phyloP scores from a whole-genome alignment of 371 early-diverging fungal species.

The Mortierella sp. region DNA sequence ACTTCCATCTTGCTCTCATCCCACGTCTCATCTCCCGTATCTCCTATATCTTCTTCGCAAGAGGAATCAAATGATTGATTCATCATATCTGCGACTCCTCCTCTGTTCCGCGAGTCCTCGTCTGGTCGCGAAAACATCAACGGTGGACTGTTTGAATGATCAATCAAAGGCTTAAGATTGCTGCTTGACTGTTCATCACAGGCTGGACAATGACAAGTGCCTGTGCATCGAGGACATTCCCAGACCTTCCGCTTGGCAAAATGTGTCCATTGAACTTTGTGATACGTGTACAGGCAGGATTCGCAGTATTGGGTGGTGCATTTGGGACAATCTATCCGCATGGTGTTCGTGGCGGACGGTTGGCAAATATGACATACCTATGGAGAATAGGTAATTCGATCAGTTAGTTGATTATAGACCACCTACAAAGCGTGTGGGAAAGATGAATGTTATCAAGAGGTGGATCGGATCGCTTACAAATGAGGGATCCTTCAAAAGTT shows the following conservation, averaged over 20 bases:
- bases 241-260: constrained; percentile 11
- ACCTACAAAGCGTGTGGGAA: background rate
- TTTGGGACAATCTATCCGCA: constrained; percentile 5
- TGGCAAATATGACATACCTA: constrained; percentile 13
- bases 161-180: background rate
- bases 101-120: constrained; percentile 28
- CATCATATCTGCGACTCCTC: constrained; percentile 16
- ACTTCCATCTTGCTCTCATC: no score
- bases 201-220: constrained; percentile 8
- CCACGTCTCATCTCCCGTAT: no score
- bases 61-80: constrained; percentile 3
- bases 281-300: constrained; percentile 15
- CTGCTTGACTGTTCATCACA: constrained; percentile 6
- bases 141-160: background rate
- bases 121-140: constrained; percentile 30
- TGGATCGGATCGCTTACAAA: background rate
- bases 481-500: background rate
- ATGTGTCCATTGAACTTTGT: constrained; percentile 20
- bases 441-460: background rate
- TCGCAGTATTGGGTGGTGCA: constrained; percentile 24
- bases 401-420: no score
- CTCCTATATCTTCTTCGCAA: background rate
- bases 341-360: background rate
- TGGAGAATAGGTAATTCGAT: background rate
- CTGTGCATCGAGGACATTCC: constrained; percentile 22